phyloP scores from a whole-genome alignment of 129 eudicot species.

The Erigeron canadensis region DNA sequence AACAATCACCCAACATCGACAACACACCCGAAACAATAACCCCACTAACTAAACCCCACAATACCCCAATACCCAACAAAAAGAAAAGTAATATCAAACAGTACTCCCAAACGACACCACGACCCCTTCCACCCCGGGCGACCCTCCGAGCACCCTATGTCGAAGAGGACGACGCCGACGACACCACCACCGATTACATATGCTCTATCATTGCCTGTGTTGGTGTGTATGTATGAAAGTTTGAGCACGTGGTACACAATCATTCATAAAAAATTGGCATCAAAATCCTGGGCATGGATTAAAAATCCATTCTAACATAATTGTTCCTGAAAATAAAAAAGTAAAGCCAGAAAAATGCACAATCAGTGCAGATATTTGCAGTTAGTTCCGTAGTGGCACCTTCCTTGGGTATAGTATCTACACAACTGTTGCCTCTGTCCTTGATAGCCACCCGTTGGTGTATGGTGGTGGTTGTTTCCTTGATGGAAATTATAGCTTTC shows the following conservation, averaged over 20 bases:
- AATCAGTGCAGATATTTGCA: conserved; percentile 63
- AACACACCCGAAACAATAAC: too few relatives aligned
- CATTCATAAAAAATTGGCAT: conserved; percentile 22
- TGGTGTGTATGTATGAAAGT: neutral
- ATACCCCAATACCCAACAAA: too few relatives aligned
- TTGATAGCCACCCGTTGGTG: conserved; percentile 3
- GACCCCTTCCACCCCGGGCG: too few relatives aligned
- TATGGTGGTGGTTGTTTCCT: neutral
- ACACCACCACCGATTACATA: too few relatives aligned
- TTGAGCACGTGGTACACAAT: neutral
- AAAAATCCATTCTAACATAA: neutral
- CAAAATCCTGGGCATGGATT: conserved; percentile 3
- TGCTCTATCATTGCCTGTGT: too few relatives aligned
- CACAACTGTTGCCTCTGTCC: conserved; percentile 42
- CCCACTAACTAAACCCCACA: too few relatives aligned
- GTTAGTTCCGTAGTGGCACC: conserved; percentile 62
- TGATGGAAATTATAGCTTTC: conserved; percentile 18
- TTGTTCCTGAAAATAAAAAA: neutral
- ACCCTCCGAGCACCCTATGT: too few relatives aligned
- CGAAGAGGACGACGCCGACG: too few relatives aligned
- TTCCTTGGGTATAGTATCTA: conserved; percentile 56
- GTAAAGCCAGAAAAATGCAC: neutral
- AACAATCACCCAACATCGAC: too few relatives aligned
- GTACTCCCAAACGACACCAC: too few relatives aligned
- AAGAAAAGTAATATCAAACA: too few relatives aligned